Evolutionary conservation across 306 rosid genomes (phyloP).

Genomic region (Sesbania bispinosa): DNA sequence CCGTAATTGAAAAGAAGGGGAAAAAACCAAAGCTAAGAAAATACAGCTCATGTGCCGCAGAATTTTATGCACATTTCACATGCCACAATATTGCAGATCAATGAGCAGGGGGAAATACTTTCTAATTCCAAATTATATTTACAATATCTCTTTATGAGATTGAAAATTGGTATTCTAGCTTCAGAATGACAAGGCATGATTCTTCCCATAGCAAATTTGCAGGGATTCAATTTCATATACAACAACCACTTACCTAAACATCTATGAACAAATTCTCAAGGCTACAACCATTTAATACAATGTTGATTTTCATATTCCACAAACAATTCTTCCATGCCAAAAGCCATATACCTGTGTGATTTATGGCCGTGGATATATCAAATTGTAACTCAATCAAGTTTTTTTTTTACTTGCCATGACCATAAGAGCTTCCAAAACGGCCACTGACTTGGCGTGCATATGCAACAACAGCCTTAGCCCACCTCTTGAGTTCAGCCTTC

Average conservation of each 20-base stretch:
- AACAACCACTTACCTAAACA: not conserved
- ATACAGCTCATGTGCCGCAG: not conserved
- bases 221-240: not conserved
- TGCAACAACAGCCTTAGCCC: slow-evolving; percentile 92
- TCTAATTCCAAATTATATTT: not conserved
- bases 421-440: slow-evolving; percentile 44
- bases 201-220: not conserved
- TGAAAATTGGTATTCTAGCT: no score
- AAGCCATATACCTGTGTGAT: no score
- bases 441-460: slow-evolving; percentile 86
- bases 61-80: not conserved
- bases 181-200: not conserved
- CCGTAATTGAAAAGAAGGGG: not conserved
- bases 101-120: not conserved
- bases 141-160: not conserved
- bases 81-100: not conserved
- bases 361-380: no score
- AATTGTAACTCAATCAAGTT: no score
- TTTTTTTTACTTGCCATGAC: no score
- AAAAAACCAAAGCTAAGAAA: not conserved
- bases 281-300: not conserved
- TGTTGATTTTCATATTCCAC: no score
- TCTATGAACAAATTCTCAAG: slow-evolving; percentile 15
- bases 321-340: slow-evolving; percentile 4
- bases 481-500: slow-evolving; percentile 68